Evolutionary conservation across 306 rosid genomes (phyloP).

Genomic region (Lathyrus sativus): DNA sequence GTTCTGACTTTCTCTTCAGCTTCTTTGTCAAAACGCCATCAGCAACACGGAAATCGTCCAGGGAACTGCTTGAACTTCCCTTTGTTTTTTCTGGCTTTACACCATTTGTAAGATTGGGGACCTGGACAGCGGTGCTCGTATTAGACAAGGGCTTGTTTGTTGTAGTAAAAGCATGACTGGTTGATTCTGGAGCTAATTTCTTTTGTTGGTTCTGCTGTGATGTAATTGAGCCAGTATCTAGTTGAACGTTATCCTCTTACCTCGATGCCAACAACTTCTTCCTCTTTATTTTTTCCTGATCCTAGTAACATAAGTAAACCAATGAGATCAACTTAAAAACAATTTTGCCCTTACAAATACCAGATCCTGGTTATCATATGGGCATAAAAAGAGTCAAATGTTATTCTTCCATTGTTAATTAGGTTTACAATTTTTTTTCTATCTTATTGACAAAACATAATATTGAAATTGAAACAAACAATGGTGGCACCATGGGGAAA

Average conservation of each 20-base stretch:
- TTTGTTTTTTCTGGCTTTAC: constrained; percentile 69
- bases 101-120: constrained; percentile 58
- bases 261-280: no score
- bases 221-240: no score
- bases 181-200: no score
- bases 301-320: no score
- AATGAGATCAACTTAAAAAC: no score
- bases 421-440: neutral
- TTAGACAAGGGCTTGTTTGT: no score
- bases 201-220: no score
- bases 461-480: constrained; percentile 18
- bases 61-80: constrained; percentile 61
- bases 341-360: no score
- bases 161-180: no score
- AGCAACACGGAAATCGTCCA: constrained; percentile 59
- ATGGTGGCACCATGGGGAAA: constrained; percentile 2
- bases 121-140: no score
- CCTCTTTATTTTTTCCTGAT: no score
- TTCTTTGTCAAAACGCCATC: constrained; percentile 67
- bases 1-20: constrained; percentile 76
- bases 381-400: constrained; percentile 12
- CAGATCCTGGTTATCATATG: constrained; percentile 26
- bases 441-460: constrained; percentile 1
- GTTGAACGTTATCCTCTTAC: no score
- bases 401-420: constrained; percentile 23